Evolutionary conservation across 164 flowering plant species (phyloP).

Genomic region (Cinnamomum micranthum): DNA sequence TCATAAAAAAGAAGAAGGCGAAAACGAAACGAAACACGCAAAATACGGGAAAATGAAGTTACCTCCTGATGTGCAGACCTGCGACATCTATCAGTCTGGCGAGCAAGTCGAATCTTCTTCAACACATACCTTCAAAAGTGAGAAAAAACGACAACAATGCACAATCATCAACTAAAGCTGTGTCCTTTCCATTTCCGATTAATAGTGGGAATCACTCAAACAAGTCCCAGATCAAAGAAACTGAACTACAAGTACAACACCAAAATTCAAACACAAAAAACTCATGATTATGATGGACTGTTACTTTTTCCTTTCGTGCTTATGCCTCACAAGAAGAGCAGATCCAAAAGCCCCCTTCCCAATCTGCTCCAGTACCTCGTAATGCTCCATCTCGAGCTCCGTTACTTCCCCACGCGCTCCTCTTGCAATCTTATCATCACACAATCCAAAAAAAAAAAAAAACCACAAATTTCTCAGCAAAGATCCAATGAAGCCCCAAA

Average conservation of each 20-base stretch:
- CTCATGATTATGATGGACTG: slow-evolving; percentile 8
- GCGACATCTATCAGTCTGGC: slow-evolving; percentile 91
- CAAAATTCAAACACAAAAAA: neutral
- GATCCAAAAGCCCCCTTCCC: slow-evolving; percentile 99
- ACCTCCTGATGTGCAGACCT: slow-evolving; percentile 99
- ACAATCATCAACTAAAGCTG: neutral
- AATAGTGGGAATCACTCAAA: too few relatives aligned
- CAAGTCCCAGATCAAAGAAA: neutral
- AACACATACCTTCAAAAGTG: slow-evolving; percentile 67
- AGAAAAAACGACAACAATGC: slow-evolving; percentile 4
- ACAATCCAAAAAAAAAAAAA: neutral
- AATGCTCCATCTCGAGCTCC: slow-evolving; percentile 64
- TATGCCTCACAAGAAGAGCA: slow-evolving; percentile 94
- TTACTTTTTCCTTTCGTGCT: slow-evolving; percentile 87
- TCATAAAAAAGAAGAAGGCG: too few relatives aligned
- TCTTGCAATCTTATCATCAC: neutral
- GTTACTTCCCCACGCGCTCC: neutral
- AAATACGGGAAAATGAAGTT: neutral
- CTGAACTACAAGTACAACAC: neutral
- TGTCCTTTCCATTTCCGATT: too few relatives aligned
- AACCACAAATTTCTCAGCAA: neutral
- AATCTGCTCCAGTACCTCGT: slow-evolving; percentile 88
- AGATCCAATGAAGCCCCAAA: neutral
- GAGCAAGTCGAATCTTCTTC: slow-evolving; percentile 97
- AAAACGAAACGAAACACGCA: neutral